These are phyloP conservation scores for Metschnikowia bowlesiae DNA, from an alignment of 805 yeast species.

Conservation along the genomic window DNA sequence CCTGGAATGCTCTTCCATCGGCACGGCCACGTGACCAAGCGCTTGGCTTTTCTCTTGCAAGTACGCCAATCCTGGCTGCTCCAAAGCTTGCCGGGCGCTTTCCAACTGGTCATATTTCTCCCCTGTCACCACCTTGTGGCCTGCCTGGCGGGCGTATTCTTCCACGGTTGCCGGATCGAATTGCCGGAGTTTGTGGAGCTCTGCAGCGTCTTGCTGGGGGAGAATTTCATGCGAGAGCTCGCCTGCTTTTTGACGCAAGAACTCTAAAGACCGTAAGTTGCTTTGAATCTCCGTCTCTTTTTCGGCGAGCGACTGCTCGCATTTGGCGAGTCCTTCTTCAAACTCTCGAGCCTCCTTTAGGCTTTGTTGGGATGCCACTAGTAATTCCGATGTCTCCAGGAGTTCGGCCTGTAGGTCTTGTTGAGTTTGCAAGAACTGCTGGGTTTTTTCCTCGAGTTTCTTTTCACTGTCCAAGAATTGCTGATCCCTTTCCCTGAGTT, in stretches of 20 bases:
- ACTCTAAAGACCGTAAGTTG: constrained; percentile 8
- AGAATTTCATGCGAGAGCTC: constrained; percentile 3
- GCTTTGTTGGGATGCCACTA: not conserved
- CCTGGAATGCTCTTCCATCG: not conserved
- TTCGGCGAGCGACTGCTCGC: not conserved
- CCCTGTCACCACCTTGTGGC: constrained; percentile 13
- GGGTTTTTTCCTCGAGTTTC: not conserved
- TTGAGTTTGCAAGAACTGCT: not conserved
- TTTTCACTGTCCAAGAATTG: not conserved
- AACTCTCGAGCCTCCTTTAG: not conserved
- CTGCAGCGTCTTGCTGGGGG: constrained; percentile 3
- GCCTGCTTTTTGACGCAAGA: constrained; percentile 8
- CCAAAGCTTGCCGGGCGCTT: not conserved
- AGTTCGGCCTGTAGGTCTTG: not conserved
- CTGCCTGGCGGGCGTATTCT: constrained; percentile 3
- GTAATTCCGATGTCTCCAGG: not conserved
- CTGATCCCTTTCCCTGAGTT: not conserved
- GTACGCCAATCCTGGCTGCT: constrained; percentile 6
- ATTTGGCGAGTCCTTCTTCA: not conserved
- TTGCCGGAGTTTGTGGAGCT: constrained; percentile 1
- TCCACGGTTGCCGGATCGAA: constrained; percentile 16
- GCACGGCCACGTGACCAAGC: constrained; percentile 5
- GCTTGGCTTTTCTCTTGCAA: constrained; percentile 2
- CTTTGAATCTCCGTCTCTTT: not conserved
- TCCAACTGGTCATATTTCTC: constrained; percentile 4